Conservation (phyloP, 2,329 filamentous ascomycete genomes). For the Aspergillus nomiae region DNA sequence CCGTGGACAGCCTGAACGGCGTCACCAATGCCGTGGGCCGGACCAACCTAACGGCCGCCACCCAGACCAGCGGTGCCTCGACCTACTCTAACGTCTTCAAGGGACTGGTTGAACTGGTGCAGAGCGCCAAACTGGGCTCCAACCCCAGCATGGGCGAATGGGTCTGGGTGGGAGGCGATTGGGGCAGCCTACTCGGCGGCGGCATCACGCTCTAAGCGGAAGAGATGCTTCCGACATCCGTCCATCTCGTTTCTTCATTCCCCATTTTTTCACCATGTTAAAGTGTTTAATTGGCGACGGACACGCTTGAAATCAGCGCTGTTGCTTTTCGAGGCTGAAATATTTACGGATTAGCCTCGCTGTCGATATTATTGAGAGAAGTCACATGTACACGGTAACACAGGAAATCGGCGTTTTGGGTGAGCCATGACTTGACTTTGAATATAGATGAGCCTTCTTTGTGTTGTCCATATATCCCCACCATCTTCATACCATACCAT, state of each 20-base stretch:
- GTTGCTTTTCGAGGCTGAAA: not conserved
- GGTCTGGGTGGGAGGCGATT: constrained; percentile 48
- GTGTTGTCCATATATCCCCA: not conserved
- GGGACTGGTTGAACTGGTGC: constrained; percentile 40
- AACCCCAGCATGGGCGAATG: constrained; percentile 44
- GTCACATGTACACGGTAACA: not conserved
- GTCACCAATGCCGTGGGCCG: constrained; percentile 51
- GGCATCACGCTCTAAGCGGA: constrained; percentile 37
- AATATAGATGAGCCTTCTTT: constrained; percentile 6
- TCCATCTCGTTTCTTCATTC: not conserved
- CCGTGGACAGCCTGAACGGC: constrained; percentile 69
- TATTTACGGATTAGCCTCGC: not conserved
- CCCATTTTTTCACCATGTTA: constrained; percentile 12
- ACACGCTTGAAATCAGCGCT: constrained; percentile 6
- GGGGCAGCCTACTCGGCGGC: constrained; percentile 42
- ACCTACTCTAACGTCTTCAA: constrained; percentile 40
- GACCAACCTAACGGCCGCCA: constrained; percentile 32
- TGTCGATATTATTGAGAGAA: constrained; percentile 2
- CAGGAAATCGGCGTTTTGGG: constrained; percentile 9
- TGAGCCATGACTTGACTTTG: constrained; percentile 8
- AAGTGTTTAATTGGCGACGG: constrained; percentile 1
- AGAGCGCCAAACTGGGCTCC: constrained; percentile 38
- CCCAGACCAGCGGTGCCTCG: constrained; percentile 28
- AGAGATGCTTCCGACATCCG: not conserved
- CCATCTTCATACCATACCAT: not conserved